A percentile compares a stretch with the other conserved stretches of the same genome.
phyloP scores from a whole-genome alignment of 768 basidiomycete genomes.

The Pleurotus tuoliensis region DNA sequence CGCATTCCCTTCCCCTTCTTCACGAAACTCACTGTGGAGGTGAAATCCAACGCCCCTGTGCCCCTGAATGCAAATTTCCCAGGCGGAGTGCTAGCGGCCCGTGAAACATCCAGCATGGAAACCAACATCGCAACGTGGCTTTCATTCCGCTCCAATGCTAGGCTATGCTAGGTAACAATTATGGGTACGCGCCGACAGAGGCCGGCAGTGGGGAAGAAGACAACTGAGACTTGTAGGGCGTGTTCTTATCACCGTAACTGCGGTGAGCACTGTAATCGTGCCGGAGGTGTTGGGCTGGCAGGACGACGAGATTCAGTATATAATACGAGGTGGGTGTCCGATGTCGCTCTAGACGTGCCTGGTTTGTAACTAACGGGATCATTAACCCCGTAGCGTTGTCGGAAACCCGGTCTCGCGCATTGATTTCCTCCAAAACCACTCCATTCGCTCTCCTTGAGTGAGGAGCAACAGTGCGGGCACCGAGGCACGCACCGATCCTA shows the following conservation, averaged over 20 bases:
- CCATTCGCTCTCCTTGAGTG: background rate
- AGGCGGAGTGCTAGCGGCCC: background rate
- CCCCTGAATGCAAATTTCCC: background rate
- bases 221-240: background rate
- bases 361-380: background rate
- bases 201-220: background rate
- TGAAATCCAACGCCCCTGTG: too few species aligned
- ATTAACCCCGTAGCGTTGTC: background rate
- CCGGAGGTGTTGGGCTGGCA: background rate
- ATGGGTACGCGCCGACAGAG: background rate
- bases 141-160: too few species aligned
- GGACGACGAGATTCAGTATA: background rate
- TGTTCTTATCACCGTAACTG: too few species aligned
- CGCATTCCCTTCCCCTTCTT: too few species aligned
- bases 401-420: background rate
- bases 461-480: background rate
- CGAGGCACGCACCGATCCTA: background rate
- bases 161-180: background rate
- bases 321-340: background rate
- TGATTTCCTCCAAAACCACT: background rate
- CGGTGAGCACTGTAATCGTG: too few species aligned
- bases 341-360: constrained; percentile 1
- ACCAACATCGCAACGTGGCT: constrained; percentile 1
- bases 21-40: too few species aligned
- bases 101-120: too few species aligned